phyloP scores from a whole-genome alignment of 2,329 filamentous ascomycete genomes.

The Nothopassalora personata region DNA sequence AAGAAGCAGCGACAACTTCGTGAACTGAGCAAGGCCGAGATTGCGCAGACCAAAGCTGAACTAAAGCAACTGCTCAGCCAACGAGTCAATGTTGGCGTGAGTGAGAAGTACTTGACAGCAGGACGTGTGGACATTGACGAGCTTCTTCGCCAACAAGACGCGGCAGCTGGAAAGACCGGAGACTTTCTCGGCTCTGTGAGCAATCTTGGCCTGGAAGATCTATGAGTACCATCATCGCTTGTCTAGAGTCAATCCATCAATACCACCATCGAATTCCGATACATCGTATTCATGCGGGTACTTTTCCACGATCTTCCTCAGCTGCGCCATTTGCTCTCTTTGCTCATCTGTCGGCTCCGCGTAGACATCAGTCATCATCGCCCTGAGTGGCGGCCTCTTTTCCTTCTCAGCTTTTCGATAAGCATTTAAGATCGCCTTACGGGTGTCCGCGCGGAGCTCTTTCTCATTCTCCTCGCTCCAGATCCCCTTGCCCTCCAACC shows the following conservation, averaged over 20 bases:
- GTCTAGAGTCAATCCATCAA: constrained; percentile 51
- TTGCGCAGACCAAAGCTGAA: constrained; percentile 65
- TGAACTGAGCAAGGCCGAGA: constrained; percentile 65
- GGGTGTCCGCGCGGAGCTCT: constrained; percentile 57
- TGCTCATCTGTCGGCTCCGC: constrained; percentile 78
- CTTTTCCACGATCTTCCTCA: constrained; percentile 70
- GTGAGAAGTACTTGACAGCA: constrained; percentile 77
- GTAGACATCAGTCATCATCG: constrained; percentile 85
- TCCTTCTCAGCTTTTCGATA: constrained; percentile 79
- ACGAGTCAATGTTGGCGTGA: constrained; percentile 81
- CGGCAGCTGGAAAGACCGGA: constrained; percentile 54
- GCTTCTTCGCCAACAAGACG: constrained; percentile 47
- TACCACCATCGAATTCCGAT: constrained; percentile 67
- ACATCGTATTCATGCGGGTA: constrained; percentile 94
- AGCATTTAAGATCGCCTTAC: constrained; percentile 73
- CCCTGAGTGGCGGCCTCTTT: constrained; percentile 67
- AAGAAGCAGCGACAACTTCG: constrained; percentile 68
- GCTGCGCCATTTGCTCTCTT: constrained; percentile 66
- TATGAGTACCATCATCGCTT: constrained; percentile 12
- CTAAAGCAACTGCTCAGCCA: constrained; percentile 64
- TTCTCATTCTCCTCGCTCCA: constrained; percentile 86
- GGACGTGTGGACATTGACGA: constrained; percentile 76
- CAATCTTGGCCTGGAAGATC: constrained; percentile 38
- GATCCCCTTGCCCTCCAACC: constrained; percentile 73
- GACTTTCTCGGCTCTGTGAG: constrained; percentile 59